Evolutionary conservation across 2,329 filamentous ascomycete species (phyloP).

Genomic region (Aspergillus carbonarius): DNA sequence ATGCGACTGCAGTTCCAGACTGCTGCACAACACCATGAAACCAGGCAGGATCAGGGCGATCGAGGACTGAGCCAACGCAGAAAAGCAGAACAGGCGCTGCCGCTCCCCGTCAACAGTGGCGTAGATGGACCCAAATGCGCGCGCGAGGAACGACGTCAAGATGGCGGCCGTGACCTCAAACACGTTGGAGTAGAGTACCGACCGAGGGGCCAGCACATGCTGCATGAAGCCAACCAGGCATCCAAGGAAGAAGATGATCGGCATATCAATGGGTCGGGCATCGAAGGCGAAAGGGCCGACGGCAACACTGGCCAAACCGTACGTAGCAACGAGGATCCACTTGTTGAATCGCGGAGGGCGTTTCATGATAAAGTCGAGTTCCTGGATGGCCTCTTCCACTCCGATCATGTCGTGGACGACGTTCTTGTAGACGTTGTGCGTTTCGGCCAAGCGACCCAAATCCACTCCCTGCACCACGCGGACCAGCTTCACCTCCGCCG

Average conservation of each 20-base stretch:
- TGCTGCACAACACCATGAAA: constrained; percentile 61
- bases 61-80: constrained; percentile 68
- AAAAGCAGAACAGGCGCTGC: constrained; percentile 63
- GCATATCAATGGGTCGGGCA: constrained; percentile 73
- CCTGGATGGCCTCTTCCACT: constrained; percentile 42
- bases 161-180: constrained; percentile 64
- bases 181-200: constrained; percentile 63
- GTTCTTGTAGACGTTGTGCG: constrained; percentile 46
- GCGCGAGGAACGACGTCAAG: constrained; percentile 65
- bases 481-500: constrained; percentile 45
- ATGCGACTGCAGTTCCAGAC: constrained; percentile 67
- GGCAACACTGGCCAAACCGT: constrained; percentile 70
- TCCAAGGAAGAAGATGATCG: constrained; percentile 72
- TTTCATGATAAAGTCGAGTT: constrained; percentile 53
- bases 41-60: constrained; percentile 74
- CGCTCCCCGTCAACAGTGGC: constrained; percentile 27
- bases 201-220: constrained; percentile 70
- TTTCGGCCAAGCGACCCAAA: constrained; percentile 42
- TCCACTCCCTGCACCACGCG: constrained; percentile 42
- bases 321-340: constrained; percentile 61
- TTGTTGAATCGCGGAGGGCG: constrained; percentile 54
- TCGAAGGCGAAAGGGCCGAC: constrained; percentile 78
- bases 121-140: constrained; percentile 64
- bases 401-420: constrained; percentile 46
- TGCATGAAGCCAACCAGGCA: constrained; percentile 71